These are phyloP conservation scores for Tylopilus plumbeoviolaceoides DNA, from an alignment of 768 basidiomycete genomes.

Conservation along the genomic window DNA sequence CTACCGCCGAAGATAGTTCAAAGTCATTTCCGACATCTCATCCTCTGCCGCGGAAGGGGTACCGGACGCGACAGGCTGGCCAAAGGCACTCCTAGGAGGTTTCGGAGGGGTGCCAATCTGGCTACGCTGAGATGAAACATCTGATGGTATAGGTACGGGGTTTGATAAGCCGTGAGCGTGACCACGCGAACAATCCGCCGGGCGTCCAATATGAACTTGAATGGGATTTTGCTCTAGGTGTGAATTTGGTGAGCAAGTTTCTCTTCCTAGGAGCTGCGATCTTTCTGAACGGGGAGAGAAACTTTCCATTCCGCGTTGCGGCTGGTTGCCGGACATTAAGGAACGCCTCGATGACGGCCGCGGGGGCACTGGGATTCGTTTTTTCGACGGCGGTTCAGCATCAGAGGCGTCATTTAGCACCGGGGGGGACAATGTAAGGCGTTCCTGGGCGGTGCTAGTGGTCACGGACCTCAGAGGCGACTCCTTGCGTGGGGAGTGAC, in stretches of 20 bases:
- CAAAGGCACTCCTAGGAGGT: background rate
- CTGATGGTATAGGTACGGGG: background rate
- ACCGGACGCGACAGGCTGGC: background rate
- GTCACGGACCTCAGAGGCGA: background rate
- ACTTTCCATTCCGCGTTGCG: background rate
- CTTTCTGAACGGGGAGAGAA: background rate
- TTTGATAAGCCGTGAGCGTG: background rate
- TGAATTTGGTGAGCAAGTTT: background rate
- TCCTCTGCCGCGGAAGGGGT: constrained; percentile 16
- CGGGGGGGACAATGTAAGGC: background rate
- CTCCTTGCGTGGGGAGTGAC: background rate
- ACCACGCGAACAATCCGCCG: too few relatives aligned
- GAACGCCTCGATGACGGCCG: constrained; percentile 6
- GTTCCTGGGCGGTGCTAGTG: background rate
- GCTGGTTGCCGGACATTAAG: background rate
- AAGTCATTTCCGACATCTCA: constrained; percentile 27
- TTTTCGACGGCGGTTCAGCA: constrained; percentile 2
- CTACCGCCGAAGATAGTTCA: constrained; percentile 29
- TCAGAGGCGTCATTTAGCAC: background rate
- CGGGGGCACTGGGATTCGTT: constrained; percentile 21
- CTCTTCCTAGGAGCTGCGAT: background rate
- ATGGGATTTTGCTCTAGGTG: too few relatives aligned
- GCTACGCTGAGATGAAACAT: background rate
- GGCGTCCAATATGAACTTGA: too few relatives aligned
- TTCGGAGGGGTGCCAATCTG: background rate